phyloP scores from a whole-genome alignment of 768 basidiomycete species.

The Gautieria morchelliformis region DNA sequence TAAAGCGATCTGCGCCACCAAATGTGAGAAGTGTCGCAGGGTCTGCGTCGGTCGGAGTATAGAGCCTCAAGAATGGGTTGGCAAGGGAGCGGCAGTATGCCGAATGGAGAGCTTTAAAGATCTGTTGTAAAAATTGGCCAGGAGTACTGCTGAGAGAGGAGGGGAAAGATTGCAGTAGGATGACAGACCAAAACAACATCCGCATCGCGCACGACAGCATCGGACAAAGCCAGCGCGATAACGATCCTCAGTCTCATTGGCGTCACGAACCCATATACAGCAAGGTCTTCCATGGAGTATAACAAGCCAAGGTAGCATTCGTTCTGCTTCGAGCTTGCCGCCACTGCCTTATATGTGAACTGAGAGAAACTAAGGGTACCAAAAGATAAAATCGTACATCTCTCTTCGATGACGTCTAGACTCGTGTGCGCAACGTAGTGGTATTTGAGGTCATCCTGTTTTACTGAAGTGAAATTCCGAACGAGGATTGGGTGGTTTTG shows the following conservation, averaged over 20 bases:
- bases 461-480: constrained; percentile 54
- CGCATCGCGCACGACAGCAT: constrained; percentile 69
- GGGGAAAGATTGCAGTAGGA: not conserved
- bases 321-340: constrained; percentile 36
- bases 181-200: constrained; percentile 64
- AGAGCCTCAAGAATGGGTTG: constrained; percentile 78
- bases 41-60: constrained; percentile 42
- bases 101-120: constrained; percentile 84
- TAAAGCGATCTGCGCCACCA: constrained; percentile 61
- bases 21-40: constrained; percentile 46
- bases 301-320: constrained; percentile 82
- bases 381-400: constrained; percentile 43
- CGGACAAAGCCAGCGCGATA: constrained; percentile 67
- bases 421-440: constrained; percentile 89
- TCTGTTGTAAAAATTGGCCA: constrained; percentile 31
- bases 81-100: constrained; percentile 76
- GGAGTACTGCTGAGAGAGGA: not conserved
- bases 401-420: constrained; percentile 85
- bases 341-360: constrained; percentile 25
- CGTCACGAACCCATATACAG: constrained; percentile 87
- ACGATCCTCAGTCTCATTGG: constrained; percentile 85
- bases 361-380: not conserved
- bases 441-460: constrained; percentile 63
- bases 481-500: constrained; percentile 77
- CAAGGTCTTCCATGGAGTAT: constrained; percentile 88